A percentile compares a stretch with the other conserved stretches of the same genome.
Conservation (phyloP, 192 early-diverging fungal genomes). For the Diversispora eburnea region DNA sequence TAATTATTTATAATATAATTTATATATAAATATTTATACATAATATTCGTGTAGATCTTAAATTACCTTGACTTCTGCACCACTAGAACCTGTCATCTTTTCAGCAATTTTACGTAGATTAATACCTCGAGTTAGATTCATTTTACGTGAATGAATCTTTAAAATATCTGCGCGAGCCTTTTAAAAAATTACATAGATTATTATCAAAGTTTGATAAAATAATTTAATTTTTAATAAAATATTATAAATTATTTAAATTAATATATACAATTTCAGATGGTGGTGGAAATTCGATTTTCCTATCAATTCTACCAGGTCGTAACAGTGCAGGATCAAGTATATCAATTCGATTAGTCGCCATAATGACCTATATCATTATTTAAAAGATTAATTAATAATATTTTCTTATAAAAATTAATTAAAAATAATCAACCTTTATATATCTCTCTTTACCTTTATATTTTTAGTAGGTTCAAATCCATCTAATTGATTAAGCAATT, state of each 20-base stretch:
- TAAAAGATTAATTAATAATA: background rate
- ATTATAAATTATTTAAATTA: background rate
- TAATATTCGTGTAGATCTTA: background rate
- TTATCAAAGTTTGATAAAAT: background rate
- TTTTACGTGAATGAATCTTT: slow-evolving; percentile 88
- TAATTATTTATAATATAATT: no score
- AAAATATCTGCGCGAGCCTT: slow-evolving; percentile 80
- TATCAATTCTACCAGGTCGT: slow-evolving; percentile 85
- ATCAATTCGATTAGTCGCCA: slow-evolving; percentile 92
- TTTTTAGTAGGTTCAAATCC: slow-evolving; percentile 89
- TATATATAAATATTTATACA: no score
- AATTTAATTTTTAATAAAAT: background rate
- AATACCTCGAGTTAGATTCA: slow-evolving; percentile 89
- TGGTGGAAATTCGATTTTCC: slow-evolving; percentile 90
- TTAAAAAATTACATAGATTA: background rate
- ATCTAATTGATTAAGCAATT: slow-evolving; percentile 85
- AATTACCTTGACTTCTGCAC: slow-evolving; percentile 76
- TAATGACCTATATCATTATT: slow-evolving; percentile 52
- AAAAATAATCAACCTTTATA: background rate
- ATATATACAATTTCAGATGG: slow-evolving; percentile 66
- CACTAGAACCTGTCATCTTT: slow-evolving; percentile 80
- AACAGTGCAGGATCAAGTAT: slow-evolving; percentile 85
- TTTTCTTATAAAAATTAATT: background rate
- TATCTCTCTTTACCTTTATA: slow-evolving; percentile 62
- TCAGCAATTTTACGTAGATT: slow-evolving; percentile 88